Base-by-base conservation (phyloP, 1,284 basidiomycete genomes). In the Leccinum proximum region DNA sequence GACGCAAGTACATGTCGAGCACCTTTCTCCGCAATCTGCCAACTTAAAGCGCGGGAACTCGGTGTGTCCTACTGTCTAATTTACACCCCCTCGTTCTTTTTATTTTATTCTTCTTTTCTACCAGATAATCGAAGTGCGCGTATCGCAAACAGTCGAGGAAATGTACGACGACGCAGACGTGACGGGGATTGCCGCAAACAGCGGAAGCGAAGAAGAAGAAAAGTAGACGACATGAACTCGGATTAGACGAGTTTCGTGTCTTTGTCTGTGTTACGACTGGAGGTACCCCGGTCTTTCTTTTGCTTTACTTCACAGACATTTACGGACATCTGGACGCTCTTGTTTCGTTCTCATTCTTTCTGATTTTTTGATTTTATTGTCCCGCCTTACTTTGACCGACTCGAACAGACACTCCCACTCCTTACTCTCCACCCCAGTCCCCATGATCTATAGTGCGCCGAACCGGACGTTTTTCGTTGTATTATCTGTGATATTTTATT, bases 41-140 rank as follows among this genome's bases (percentile, higher is more conserved):
- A 40, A 66, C 14, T 6, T 63, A 42, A 61, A 56, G 35, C 60
- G 33, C 3, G 18, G 14, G 4, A 33, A 35, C 9, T 61, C 65
- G 64, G 71, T 71, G 26, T 3, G 70, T 70, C 56, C 22, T 13
- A 14, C 22, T 4, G 6, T 53, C 22, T 26, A 13, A 53, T 26
- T 13, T 26, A 26, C 18, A 22, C 13, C 11, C 18, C 8, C 48
- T 53, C 50, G 50, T 53, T 53, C 13, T 26, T 14, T 50, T 50
- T 50, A 22, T 18, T 22, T 53, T 53, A 53, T 14, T 26, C 18
- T 26, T 53, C 11, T 7, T 53, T 30, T 56, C 16, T 5, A 33
- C 9, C 54, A 57, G 54, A 33, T 6, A 6, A 33, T 57, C 26
- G 54, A 57, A 57, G 30, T 57, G 16, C 54, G 30, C 26, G 2